A percentile compares a stretch with the other conserved stretches of the same genome.
Evolutionary conservation across 306 rosid species (phyloP).

Genomic region (Rosa multiflora): DNA sequence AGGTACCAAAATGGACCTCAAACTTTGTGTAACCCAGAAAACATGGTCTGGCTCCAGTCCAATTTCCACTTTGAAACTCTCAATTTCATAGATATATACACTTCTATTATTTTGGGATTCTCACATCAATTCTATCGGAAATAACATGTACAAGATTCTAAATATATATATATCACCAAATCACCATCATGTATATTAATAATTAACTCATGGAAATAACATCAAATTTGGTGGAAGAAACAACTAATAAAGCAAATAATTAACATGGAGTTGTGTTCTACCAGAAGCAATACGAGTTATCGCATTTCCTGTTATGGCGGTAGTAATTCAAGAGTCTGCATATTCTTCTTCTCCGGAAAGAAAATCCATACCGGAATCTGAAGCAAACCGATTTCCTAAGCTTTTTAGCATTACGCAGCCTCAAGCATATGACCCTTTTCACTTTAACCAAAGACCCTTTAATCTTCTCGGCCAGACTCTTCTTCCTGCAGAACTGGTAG

Average conservation of each 20-base stretch:
- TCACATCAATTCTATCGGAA: not conserved
- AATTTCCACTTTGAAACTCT: constrained; percentile 31
- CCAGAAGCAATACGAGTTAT: constrained; percentile 44
- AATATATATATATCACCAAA: not conserved
- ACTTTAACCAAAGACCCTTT: constrained; percentile 55
- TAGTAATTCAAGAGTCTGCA: constrained; percentile 36
- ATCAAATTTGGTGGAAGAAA: not conserved
- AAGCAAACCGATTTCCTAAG: constrained; percentile 41
- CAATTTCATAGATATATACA: constrained; percentile 11
- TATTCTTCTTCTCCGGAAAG: constrained; percentile 59
- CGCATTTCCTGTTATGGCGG: constrained; percentile 20
- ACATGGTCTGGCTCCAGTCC: constrained; percentile 15
- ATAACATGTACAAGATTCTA: not conserved
- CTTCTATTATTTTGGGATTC: constrained; percentile 9
- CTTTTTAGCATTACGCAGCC: constrained; percentile 45
- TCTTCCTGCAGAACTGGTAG: constrained; percentile 71
- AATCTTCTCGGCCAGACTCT: constrained; percentile 49
- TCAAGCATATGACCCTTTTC: constrained; percentile 44
- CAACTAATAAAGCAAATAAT: not conserved
- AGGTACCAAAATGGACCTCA: constrained; percentile 16
- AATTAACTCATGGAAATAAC: constrained; percentile 2
- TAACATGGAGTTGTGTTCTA: constrained; percentile 16
- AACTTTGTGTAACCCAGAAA: constrained; percentile 15
- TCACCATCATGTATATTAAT: constrained; percentile 6
- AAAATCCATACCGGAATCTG: constrained; percentile 48